Evolutionary conservation across 2,329 filamentous ascomycete species (phyloP).

Genomic region (Venturia carpophila): DNA sequence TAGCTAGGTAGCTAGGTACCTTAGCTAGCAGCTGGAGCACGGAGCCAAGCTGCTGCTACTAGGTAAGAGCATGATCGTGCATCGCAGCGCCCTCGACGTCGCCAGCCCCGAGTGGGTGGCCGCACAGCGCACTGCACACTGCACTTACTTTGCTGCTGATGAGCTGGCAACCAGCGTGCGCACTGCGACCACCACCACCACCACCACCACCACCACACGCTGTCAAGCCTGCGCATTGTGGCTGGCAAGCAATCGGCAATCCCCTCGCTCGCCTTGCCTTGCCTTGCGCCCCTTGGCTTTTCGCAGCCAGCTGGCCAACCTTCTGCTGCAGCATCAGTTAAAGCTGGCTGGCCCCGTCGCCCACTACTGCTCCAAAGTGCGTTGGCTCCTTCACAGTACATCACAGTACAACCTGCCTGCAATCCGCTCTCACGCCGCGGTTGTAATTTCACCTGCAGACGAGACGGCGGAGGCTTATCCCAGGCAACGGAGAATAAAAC

Average conservation of each 20-base stretch:
- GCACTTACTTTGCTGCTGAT: too few species aligned
- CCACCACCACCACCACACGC: neutral
- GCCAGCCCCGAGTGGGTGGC: neutral
- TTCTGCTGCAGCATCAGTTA: slow-evolving; percentile 7
- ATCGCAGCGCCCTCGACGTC: neutral
- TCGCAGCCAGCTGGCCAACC: neutral
- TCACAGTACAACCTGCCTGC: too few species aligned
- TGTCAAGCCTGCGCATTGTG: neutral
- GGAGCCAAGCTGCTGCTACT: too few species aligned
- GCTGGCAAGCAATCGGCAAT: too few species aligned
- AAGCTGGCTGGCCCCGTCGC: neutral
- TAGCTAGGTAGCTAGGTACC: neutral
- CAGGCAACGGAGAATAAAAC: neutral
- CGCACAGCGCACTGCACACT: too few species aligned
- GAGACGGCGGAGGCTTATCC: too few species aligned
- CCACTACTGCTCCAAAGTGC: neutral
- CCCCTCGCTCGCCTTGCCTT: neutral
- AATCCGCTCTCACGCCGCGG: too few species aligned
- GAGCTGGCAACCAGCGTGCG: neutral
- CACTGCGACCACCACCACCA: neutral
- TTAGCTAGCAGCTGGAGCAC: too few species aligned
- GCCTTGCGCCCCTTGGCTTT: neutral
- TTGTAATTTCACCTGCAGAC: too few species aligned
- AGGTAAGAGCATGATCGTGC: neutral
- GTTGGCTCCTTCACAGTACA: too few species aligned